Conservation (phyloP, 108 stramenopile species). For the Nitzschia palea region DNA sequence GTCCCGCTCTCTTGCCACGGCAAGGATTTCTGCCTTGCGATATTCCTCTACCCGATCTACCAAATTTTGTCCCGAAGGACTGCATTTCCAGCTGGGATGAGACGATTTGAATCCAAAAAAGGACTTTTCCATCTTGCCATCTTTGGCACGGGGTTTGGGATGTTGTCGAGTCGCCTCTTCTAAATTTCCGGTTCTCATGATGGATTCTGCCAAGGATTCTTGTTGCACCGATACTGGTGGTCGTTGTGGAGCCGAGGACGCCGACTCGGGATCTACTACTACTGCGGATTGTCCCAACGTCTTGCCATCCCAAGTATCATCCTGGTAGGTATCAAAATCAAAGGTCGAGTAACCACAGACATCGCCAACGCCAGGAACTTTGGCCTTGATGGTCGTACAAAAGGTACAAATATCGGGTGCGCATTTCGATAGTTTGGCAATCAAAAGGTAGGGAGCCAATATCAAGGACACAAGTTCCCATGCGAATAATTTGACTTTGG, state of each 20-base stretch:
- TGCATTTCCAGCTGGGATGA: slow-evolving; percentile 69
- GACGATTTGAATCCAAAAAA: slow-evolving; percentile 74
- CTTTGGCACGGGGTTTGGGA: slow-evolving; percentile 60
- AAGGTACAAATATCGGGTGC: slow-evolving; percentile 85
- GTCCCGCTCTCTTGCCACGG: slow-evolving; percentile 62
- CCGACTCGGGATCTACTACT: background rate
- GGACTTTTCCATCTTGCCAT: slow-evolving; percentile 85
- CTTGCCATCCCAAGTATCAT: slow-evolving; percentile 75
- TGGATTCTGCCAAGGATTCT: slow-evolving; percentile 23
- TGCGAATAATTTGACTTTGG: slow-evolving; percentile 80
- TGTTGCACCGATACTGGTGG: background rate
- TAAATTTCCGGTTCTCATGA: slow-evolving; percentile 32
- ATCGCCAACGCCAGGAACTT: slow-evolving; percentile 82
- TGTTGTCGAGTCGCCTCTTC: slow-evolving; percentile 40
- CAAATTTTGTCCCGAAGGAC: slow-evolving; percentile 55
- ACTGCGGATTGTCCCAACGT: slow-evolving; percentile 30
- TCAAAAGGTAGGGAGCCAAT: slow-evolving; percentile 87
- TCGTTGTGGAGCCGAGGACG: background rate
- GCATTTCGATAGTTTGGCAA: slow-evolving; percentile 80
- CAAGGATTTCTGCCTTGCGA: slow-evolving; percentile 44
- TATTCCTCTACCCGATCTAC: slow-evolving; percentile 62
- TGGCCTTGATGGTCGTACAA: slow-evolving; percentile 70
- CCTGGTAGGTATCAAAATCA: slow-evolving; percentile 85
- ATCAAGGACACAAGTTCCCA: slow-evolving; percentile 80
- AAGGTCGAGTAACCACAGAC: slow-evolving; percentile 92